Conservation (phyloP, 352 stramenopile species). For the Globisporangium orthogonon region DNA sequence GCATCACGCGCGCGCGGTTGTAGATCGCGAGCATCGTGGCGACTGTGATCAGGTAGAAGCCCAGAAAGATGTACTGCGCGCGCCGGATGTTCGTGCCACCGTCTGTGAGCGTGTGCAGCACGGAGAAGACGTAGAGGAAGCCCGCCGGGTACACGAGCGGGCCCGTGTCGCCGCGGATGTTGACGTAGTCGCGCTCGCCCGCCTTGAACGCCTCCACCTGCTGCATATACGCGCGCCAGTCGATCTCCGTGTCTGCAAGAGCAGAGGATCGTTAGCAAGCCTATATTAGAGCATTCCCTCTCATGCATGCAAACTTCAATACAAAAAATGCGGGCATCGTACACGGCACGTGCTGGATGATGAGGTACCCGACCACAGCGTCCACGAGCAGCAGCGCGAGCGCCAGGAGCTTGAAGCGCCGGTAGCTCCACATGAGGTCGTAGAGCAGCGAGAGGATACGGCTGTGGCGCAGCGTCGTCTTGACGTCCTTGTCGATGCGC, state of each 20-base stretch:
- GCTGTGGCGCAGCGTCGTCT: conserved; percentile 66
- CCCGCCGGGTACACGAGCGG: conserved; percentile 97
- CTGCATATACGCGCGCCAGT: conserved; percentile 99
- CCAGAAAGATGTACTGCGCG: conserved; percentile 93
- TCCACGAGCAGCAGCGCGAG: conserved; percentile 48
- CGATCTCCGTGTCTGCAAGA: conserved; percentile 95
- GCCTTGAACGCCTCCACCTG: conserved; percentile 91
- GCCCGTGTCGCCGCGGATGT: conserved; percentile 94
- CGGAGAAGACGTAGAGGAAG: conserved; percentile 96
- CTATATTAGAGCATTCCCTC: too few relatives aligned
- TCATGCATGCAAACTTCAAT: neutral
- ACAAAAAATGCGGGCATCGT: conserved; percentile 6
- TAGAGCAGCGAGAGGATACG: conserved; percentile 69
- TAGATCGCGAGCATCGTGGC: conserved; percentile 88
- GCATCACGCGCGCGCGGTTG: conserved; percentile 65
- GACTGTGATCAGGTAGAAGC: conserved; percentile 92
- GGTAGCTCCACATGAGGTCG: conserved; percentile 85
- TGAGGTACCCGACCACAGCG: conserved; percentile 55
- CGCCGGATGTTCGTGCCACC: conserved; percentile 71
- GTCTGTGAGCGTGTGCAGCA: conserved; percentile 90
- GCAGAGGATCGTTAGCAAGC: neutral
- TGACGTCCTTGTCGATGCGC: conserved; percentile 85
- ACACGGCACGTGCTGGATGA: conserved; percentile 81
- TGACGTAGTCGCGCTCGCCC: conserved; percentile 94
- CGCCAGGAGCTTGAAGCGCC: conserved; percentile 69